phyloP scores from a whole-genome alignment of 1,139 yeast genomes.

The Eremothecium gossypii region DNA sequence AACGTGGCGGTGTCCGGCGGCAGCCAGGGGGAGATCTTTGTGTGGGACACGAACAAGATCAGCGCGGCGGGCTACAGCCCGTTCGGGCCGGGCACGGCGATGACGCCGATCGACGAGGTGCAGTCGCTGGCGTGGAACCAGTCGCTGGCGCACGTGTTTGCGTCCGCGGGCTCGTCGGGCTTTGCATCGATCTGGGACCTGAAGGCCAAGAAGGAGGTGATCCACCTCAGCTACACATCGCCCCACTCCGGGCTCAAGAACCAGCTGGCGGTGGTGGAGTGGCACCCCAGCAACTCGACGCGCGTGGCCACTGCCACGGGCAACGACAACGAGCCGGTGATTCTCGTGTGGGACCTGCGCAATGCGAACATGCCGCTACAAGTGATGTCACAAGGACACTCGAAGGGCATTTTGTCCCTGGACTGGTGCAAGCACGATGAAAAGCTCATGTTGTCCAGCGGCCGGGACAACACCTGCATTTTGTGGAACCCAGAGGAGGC shows the following conservation, averaged over 20 bases:
- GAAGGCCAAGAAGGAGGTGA: conserved; percentile 76
- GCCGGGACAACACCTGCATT: conserved; percentile 80
- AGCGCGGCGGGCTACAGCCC: conserved; percentile 38
- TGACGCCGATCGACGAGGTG: conserved; percentile 76
- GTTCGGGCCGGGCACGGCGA: conserved; percentile 64
- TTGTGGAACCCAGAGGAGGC: conserved; percentile 83
- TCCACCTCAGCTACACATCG: conserved; percentile 64
- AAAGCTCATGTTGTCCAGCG: conserved; percentile 69
- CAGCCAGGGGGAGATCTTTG: conserved; percentile 69
- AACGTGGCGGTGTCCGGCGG: conserved; percentile 84
- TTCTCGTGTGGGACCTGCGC: conserved; percentile 88
- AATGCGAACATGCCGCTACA: conserved; percentile 84
- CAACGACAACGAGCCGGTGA: conserved; percentile 69
- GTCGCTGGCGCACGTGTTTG: conserved; percentile 76
- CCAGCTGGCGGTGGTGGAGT: conserved; percentile 59
- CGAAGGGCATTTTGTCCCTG: conserved; percentile 76
- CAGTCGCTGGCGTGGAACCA: conserved; percentile 86
- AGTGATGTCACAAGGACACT: conserved; percentile 59
- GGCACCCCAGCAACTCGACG: conserved; percentile 86
- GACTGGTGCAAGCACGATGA: conserved; percentile 93
- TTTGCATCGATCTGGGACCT: conserved; percentile 92
- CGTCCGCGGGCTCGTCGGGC: conserved; percentile 75
- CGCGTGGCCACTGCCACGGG: conserved; percentile 82
- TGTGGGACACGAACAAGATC: conserved; percentile 75
- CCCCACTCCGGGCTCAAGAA: conserved; percentile 40